Percentiles rank a stretch among this genome's conserved stretches.
These are phyloP conservation scores for Immersiella caudata DNA, from an alignment of 495 filamentous ascomycete species.

Conservation along the genomic window DNA sequence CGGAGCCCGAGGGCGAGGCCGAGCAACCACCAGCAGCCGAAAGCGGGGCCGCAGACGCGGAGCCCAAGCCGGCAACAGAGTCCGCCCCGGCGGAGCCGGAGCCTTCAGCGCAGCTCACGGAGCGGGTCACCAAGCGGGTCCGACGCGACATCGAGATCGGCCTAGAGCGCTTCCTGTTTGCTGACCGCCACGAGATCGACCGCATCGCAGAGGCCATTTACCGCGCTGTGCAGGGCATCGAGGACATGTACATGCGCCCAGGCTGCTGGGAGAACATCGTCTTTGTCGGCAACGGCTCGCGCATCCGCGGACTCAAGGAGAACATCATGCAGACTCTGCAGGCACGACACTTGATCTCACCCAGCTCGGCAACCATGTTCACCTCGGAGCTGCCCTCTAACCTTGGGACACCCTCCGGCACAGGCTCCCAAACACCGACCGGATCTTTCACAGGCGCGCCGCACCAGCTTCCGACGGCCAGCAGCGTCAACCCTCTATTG, in stretches of 20 bases:
- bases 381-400: slow-evolving; percentile 92
- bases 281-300: slow-evolving; percentile 85
- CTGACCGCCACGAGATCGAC: slow-evolving; percentile 72
- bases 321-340: slow-evolving; percentile 77
- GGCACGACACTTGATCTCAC: slow-evolving; percentile 84
- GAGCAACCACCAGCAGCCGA: slow-evolving; percentile 11
- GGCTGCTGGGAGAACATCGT: slow-evolving; percentile 89
- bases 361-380: slow-evolving; percentile 90
- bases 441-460: slow-evolving; percentile 62
- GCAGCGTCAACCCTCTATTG: slow-evolving; percentile 85
- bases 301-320: slow-evolving; percentile 83
- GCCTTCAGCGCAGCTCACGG: slow-evolving; percentile 20
- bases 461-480: slow-evolving; percentile 50
- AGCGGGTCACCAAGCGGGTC: slow-evolving; percentile 48
- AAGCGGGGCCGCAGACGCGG: slow-evolving; percentile 8
- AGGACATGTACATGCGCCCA: slow-evolving; percentile 75
- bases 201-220: slow-evolving; percentile 81
- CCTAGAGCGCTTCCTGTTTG: slow-evolving; percentile 82
- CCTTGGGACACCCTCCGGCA: slow-evolving; percentile 84
- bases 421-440: slow-evolving; percentile 86
- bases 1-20: slow-evolving; percentile 20
- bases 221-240: slow-evolving; percentile 74
- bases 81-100: slow-evolving; percentile 17
- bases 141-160: slow-evolving; percentile 83
- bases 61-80: slow-evolving; percentile 19